These are phyloP conservation scores for Hemileia vastatrix DNA, from an alignment of 1,284 basidiomycete species.

Conservation along the genomic window DNA sequence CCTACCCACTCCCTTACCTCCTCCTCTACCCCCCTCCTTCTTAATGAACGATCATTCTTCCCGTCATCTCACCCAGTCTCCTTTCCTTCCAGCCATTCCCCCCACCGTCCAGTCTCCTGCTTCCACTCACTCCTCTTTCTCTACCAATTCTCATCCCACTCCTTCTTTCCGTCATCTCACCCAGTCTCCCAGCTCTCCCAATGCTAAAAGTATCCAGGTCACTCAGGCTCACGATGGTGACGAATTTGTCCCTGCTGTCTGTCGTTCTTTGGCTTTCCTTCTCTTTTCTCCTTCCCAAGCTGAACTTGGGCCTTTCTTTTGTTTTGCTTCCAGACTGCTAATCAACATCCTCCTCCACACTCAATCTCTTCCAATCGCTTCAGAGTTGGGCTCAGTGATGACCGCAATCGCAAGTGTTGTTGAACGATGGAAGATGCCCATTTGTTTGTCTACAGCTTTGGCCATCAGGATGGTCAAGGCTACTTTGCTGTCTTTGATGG, in stretches of 20 bases:
- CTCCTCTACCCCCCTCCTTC: too few relatives aligned
- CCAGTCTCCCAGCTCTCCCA: slow-evolving; percentile 1
- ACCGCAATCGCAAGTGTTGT: slow-evolving; percentile 68
- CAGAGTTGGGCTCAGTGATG: slow-evolving; percentile 77
- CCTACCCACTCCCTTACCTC: too few relatives aligned
- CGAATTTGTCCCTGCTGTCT: slow-evolving; percentile 16
- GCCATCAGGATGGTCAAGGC: slow-evolving; percentile 78
- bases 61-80: too few relatives aligned
- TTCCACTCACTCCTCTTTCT: too few relatives aligned
- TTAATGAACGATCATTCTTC: too few relatives aligned
- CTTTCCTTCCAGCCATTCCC: too few relatives aligned
- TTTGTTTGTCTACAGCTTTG: slow-evolving; percentile 89
- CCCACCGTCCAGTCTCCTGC: too few relatives aligned
- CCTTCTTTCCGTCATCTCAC: too few relatives aligned
- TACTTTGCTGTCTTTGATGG: slow-evolving; percentile 98
- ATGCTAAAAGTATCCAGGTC: slow-evolving; percentile 20
- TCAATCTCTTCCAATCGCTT: slow-evolving; percentile 40
- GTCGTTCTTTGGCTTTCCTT: too few relatives aligned
- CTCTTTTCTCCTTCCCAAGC: too few relatives aligned
- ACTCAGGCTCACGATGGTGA: slow-evolving; percentile 15
- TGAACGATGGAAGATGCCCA: slow-evolving; percentile 97
- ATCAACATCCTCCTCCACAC: slow-evolving; percentile 48
- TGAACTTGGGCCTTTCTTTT: too few relatives aligned
- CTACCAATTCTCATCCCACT: too few relatives aligned
- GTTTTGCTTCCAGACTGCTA: slow-evolving; percentile 23